Evolutionary conservation across 257 asterid genomes (phyloP), one percentile per base, ranked within the genome.

Genomic region (Cordia subcordata): DNA sequence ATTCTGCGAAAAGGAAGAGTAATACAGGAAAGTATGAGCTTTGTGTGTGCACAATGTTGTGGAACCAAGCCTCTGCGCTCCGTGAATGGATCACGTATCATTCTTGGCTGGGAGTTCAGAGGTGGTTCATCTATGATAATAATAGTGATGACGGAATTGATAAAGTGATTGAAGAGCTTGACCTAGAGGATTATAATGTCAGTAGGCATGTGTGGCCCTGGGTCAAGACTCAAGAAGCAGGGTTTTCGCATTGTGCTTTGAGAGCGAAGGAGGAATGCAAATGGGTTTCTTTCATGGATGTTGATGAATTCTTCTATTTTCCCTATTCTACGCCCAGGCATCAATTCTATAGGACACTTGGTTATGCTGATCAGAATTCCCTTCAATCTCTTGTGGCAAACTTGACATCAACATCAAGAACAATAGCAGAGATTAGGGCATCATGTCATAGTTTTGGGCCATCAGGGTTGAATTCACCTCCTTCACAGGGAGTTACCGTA

Each of bases 221-320:
- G 99, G 79, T 93, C 70, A 93, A 93, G 76, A 89, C 97, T 23
- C 99, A 93, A 62, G 99, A 93, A 77, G 97, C 99, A 8, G 97
- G 99, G 0, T 93, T 93, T 79, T 93, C 99, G 1, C 95, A 89
- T 63, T 93, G 99, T 65, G 95, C 94, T 27, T 77, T 93, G 9
- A 70, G 90, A 68, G 96, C 99, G 9, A 86, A 72, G 71, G 71
- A 74, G 19, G 86, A 85, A 67, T 93, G 99, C 70, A 38, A 65
- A 14, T 93, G 99, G 99, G 79, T 89, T 18, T 80, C 97, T 0
- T 93, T 86, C 67, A 93, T 93, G 97, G 99, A 93, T 46, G 99
- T 89, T 39, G 99, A 93, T 62, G 99, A 93, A 32, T 93, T 77
- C 56, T 93, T 93, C 75, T 83, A 88, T 81, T 86, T 93, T 22